Evolutionary conservation across 192 early-diverging fungal species (phyloP).

Genomic region (Geosiphon pyriformis): DNA sequence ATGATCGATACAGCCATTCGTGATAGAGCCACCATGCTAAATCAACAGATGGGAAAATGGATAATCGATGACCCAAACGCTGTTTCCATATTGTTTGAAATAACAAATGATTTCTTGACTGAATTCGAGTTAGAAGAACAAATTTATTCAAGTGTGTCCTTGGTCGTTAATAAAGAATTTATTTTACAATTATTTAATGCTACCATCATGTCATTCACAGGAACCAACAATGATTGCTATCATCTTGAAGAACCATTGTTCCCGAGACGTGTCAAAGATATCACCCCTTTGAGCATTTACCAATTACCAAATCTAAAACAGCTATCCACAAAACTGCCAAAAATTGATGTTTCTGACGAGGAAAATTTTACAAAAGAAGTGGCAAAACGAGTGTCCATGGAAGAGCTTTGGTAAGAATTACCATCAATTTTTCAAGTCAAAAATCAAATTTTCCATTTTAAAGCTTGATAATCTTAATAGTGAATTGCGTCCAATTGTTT

Average conservation of each 20-base stretch:
- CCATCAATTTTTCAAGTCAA: background rate
- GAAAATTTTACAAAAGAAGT: background rate
- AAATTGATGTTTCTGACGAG: background rate
- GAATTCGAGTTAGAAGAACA: background rate
- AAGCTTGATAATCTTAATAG: background rate
- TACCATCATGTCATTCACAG: background rate
- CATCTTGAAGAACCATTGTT: slow-evolving; percentile 8
- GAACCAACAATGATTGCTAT: background rate
- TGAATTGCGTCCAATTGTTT: background rate
- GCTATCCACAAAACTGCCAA: background rate
- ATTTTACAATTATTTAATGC: background rate
- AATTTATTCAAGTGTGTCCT: background rate
- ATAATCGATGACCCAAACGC: background rate
- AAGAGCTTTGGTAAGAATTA: slow-evolving; percentile 8
- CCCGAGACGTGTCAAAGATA: background rate
- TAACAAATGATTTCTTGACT: background rate
- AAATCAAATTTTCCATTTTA: background rate
- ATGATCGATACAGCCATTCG: background rate
- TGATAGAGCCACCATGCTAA: background rate
- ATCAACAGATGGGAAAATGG: background rate
- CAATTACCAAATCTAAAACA: background rate
- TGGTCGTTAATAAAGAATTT: background rate
- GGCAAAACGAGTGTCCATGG: background rate
- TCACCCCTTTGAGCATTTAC: background rate
- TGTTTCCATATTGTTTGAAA: background rate